Base-by-base conservation (phyloP, 2,329 filamentous ascomycete species). In the Lasiodiplodia sp. region DNA sequence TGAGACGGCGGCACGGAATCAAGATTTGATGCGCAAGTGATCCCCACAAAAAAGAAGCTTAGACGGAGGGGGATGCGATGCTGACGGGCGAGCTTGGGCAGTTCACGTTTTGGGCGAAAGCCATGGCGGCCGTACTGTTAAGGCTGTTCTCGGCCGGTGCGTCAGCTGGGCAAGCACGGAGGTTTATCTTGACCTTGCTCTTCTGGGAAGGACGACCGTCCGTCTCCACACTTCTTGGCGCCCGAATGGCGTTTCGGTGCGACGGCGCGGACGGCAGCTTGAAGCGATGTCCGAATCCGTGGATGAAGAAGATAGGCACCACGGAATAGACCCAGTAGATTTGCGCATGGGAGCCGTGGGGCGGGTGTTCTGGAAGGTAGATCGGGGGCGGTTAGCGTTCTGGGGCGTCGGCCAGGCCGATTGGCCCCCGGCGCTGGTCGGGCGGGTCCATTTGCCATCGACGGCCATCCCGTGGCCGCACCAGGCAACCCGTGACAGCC, bases 401-500 rank as follows among this genome's bases (percentile, higher is more conserved):
- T 34, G 31, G 5, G 11, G 28, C 44, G 3, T 64, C 60, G 60
- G 60, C 28, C 28, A 37, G 51, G 60, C 60, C 60, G 60, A 64
- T 64, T 64, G 60, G 60, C 60, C 25, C 18, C 31, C 14, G 21
- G 37, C 21, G 12, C 5, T 12, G 18, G 16, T 34, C 31, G 14
- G 25, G 60, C 23, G 37, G 37, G 44, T 63, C 25, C 60, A 64
- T 64, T 64, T 64, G 60, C 60, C 60, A n/a, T 23, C 44, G 60
- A 64, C 11, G 60, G 60, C 18, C 60, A 64, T 64, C 5, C 47
- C 60, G 60, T 14, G 16, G 57, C 53, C 53, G 25, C 57, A 60
- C 44, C 38, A 31, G 57, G 57, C 38, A 62, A 49, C 14, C 18
- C 28, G 25, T 56, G 53, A 21, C 44, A 11, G 8, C 18, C 23